Percentiles rank a stretch among this genome's conserved stretches.
phyloP scores from a whole-genome alignment of 1,284 basidiomycete genomes.

The Kwoniella shivajii region DNA sequence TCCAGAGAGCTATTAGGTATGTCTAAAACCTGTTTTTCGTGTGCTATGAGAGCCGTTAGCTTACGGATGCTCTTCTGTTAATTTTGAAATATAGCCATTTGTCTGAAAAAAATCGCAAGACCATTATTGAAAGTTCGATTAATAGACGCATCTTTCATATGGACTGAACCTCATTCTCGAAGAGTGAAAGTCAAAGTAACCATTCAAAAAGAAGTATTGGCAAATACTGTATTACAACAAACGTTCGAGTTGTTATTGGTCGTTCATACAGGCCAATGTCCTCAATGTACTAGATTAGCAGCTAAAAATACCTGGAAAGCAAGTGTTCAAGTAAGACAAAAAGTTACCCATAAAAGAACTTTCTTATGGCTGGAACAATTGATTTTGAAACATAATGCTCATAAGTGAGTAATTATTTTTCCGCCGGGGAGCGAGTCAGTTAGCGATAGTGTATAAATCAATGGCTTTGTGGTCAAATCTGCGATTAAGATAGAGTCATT shows the following conservation, averaged over 20 bases:
- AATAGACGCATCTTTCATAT: slow-evolving; percentile 97
- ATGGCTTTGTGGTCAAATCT: too few relatives aligned
- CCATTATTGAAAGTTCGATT: slow-evolving; percentile 85
- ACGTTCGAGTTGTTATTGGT: slow-evolving; percentile 96
- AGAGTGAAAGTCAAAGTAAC: slow-evolving; percentile 90
- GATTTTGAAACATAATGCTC: slow-evolving; percentile 93
- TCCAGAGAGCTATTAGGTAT: slow-evolving; percentile 81
- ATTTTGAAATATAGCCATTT: slow-evolving; percentile 64
- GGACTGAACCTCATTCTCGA: slow-evolving; percentile 98
- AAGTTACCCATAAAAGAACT: slow-evolving; percentile 95
- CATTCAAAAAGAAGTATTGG: slow-evolving; percentile 97
- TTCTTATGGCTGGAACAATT: slow-evolving; percentile 98
- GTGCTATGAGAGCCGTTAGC: neutral
- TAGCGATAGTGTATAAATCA: too few relatives aligned
- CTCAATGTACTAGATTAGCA: slow-evolving; percentile 87
- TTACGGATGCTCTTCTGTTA: neutral
- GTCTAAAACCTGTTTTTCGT: slow-evolving; percentile 7
- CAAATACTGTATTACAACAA: slow-evolving; percentile 94
- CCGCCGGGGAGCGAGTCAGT: too few relatives aligned
- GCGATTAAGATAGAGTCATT: neutral
- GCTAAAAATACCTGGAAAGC: slow-evolving; percentile 99
- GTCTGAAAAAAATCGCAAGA: slow-evolving; percentile 91
- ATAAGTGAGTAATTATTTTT: slow-evolving; percentile 62
- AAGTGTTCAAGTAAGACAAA: slow-evolving; percentile 94
- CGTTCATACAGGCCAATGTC: slow-evolving; percentile 94